Evolutionary conservation across 176 grass and related monocot species (phyloP).

Genomic region (Juncus inflexus): DNA sequence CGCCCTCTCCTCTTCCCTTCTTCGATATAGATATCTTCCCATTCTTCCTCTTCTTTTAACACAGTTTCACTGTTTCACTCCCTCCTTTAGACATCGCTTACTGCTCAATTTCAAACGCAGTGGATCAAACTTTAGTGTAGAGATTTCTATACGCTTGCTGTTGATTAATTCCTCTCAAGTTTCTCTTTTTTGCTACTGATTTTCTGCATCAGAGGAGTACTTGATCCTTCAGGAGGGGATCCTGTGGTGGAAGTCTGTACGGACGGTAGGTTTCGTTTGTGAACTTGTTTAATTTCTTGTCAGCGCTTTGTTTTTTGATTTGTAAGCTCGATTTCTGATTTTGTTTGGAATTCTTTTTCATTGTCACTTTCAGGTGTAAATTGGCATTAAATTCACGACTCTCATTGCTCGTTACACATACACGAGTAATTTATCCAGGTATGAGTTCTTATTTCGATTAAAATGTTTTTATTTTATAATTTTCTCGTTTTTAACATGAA

Average conservation of each 20-base stretch:
- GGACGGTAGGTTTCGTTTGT: neutral
- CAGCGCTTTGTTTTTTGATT: neutral
- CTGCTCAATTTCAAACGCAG: neutral
- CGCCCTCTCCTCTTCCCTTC: neutral
- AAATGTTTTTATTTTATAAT: too few relatives aligned
- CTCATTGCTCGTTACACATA: neutral
- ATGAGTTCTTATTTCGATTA: too few relatives aligned
- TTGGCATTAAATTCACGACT: too few relatives aligned
- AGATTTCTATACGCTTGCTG: neutral
- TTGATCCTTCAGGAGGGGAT: neutral
- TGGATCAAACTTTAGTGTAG: neutral
- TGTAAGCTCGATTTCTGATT: neutral
- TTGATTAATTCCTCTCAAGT: too few relatives aligned
- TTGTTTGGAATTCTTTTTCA: neutral
- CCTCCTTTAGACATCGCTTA: neutral
- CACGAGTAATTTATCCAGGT: neutral
- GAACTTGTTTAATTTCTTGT: too few relatives aligned
- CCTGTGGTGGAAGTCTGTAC: neutral
- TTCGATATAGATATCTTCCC: slow-evolving; percentile 1
- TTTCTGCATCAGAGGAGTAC: too few relatives aligned
- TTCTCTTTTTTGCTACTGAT: too few relatives aligned
- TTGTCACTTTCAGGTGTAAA: too few relatives aligned
- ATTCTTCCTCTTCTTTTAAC: neutral
- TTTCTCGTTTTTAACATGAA: neutral
- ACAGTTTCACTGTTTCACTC: slow-evolving; percentile 10